A percentile compares a stretch with the other conserved stretches of the same genome.
Conservation (phyloP, 441 rosid genomes). For the Pelargonium exstipulatum region DNA sequence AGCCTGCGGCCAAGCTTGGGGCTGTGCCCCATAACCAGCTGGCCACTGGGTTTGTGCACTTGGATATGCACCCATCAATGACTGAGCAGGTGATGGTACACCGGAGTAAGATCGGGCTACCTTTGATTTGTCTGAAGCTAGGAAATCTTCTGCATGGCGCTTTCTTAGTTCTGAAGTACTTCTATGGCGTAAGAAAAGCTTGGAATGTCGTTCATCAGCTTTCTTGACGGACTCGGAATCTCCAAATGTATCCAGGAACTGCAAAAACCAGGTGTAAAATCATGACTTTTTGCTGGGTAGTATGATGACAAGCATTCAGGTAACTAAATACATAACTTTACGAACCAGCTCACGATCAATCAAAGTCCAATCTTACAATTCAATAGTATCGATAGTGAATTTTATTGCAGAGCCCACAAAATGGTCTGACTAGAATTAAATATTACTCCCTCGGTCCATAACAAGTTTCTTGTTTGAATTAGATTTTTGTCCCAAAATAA, state of each 20-base stretch:
- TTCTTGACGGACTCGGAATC: slow-evolving; percentile 56
- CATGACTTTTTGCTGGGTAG: no score
- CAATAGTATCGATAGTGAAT: no score
- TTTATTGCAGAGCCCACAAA: no score
- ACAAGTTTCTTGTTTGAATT: no score
- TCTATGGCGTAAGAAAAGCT: slow-evolving; percentile 60
- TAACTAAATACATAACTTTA: no score
- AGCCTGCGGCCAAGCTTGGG: slow-evolving; percentile 83
- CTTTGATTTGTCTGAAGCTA: slow-evolving; percentile 74
- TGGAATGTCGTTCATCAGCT: slow-evolving; percentile 81
- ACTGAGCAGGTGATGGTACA: slow-evolving; percentile 52
- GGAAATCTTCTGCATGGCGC: slow-evolving; percentile 76
- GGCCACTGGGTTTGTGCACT: slow-evolving; percentile 71
- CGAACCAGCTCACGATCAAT: no score
- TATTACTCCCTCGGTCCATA: no score
- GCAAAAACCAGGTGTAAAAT: no score
- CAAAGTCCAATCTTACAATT: no score
- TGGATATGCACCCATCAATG: slow-evolving; percentile 66
- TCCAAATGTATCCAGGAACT: slow-evolving; percentile 83
- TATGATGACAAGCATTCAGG: no score
- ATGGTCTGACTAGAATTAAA: no score
- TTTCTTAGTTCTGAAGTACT: slow-evolving; percentile 64
- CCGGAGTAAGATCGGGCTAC: slow-evolving; percentile 55
- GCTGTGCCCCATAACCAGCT: slow-evolving; percentile 70
- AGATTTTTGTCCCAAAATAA: no score